Conservation (phyloP, 345 rosid species). For the Gossypium arboreum region DNA sequence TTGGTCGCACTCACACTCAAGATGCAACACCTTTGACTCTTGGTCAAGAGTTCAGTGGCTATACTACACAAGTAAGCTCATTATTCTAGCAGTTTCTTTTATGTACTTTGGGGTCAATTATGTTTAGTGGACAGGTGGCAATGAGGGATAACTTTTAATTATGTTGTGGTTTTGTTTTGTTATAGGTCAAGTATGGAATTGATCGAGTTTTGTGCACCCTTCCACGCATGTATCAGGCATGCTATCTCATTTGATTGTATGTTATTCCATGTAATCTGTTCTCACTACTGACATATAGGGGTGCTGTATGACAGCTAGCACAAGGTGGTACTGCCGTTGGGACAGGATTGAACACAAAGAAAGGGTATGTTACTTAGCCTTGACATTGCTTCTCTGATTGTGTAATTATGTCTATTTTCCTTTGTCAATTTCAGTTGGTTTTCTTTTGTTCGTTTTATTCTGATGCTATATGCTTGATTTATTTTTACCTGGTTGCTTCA, state of each 20-base stretch:
- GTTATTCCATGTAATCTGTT: constrained; percentile 12
- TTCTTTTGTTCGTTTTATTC: neutral
- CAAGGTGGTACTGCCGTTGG: constrained; percentile 99
- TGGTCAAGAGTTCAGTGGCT: constrained; percentile 98
- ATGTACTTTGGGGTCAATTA: neutral
- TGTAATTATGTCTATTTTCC: neutral
- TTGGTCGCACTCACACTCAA: constrained; percentile 96
- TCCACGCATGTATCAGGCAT: constrained; percentile 89
- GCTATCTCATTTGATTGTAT: constrained; percentile 15
- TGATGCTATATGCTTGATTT: neutral
- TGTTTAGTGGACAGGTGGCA: neutral
- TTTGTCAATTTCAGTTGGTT: neutral
- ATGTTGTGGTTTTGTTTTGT: constrained; percentile 20
- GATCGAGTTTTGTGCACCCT: constrained; percentile 68
- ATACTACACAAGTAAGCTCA: constrained; percentile 72
- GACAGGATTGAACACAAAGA: constrained; percentile 93
- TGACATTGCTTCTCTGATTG: constrained; percentile 15
- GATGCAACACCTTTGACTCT: constrained; percentile 98
- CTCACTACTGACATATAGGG: constrained; percentile 33
- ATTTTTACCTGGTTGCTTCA: neutral
- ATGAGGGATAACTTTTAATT: constrained; percentile 8
- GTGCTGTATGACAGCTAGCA: constrained; percentile 68
- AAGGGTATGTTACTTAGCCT: constrained; percentile 51
- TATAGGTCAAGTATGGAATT: constrained; percentile 86
- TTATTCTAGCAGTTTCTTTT: constrained; percentile 4